These are phyloP conservation scores for Termitomyces sp. DNA, from an alignment of 768 basidiomycete species.

Conservation along the genomic window DNA sequence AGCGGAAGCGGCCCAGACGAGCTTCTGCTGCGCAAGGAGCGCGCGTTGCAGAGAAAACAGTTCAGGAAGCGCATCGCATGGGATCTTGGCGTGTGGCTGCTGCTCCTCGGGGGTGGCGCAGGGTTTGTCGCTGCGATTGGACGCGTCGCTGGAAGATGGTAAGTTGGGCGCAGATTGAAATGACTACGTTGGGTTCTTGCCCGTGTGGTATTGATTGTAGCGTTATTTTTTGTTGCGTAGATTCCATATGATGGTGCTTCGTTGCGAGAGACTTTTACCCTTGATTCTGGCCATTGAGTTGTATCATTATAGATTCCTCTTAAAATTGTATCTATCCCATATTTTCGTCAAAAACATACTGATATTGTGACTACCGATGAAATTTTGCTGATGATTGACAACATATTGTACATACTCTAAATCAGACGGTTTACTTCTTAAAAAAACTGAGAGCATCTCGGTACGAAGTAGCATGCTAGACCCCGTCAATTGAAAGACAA, in stretches of 20 bases:
- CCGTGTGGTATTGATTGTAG: neutral
- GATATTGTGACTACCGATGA: no score
- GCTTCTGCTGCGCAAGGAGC: conserved; percentile 83
- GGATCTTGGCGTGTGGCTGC: conserved; percentile 81
- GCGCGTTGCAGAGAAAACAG: conserved; percentile 70
- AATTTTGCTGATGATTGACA: no score
- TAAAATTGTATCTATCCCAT: neutral
- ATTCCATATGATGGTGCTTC: neutral
- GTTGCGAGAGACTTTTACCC: neutral
- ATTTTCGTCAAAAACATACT: no score
- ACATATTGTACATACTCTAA: no score
- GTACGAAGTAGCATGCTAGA: no score
- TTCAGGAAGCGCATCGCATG: conserved; percentile 69
- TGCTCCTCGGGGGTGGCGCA: conserved; percentile 53
- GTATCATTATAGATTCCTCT: neutral
- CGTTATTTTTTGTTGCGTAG: neutral
- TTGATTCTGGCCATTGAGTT: conserved; percentile 4
- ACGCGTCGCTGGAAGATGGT: conserved; percentile 50
- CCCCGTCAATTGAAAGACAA: no score
- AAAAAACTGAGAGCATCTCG: no score
- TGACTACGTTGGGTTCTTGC: neutral
- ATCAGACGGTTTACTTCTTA: no score
- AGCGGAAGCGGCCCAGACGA: conserved; percentile 38
- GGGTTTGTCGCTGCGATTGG: conserved; percentile 56
- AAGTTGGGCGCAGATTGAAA: neutral